Evolutionary conservation across 2,329 filamentous ascomycete species (phyloP).

Genomic region (Lomentospora prolificans): DNA sequence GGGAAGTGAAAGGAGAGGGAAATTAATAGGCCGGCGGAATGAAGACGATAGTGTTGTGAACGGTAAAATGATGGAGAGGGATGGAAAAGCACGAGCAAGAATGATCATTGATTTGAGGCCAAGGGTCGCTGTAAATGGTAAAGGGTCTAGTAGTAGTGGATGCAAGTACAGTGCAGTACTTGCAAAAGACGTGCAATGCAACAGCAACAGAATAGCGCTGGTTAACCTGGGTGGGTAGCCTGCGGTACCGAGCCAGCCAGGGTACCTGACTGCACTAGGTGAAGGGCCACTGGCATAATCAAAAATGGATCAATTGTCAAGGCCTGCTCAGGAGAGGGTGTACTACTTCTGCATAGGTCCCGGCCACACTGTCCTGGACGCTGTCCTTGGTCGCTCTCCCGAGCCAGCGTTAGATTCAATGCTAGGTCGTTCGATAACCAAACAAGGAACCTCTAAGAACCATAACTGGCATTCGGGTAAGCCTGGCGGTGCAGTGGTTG

Average conservation of each 20-base stretch:
- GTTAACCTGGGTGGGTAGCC: not conserved
- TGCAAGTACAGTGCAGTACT: not conserved
- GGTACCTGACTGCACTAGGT: not conserved
- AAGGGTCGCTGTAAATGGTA: not conserved
- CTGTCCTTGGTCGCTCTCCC: too few relatives aligned
- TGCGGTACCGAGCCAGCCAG: not conserved
- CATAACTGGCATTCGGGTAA: too few relatives aligned
- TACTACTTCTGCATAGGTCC: too few relatives aligned
- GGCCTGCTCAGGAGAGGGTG: too few relatives aligned
- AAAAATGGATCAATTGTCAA: too few relatives aligned
- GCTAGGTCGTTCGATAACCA: too few relatives aligned
- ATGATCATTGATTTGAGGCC: not conserved
- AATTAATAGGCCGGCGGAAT: conserved; percentile 7
- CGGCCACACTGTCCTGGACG: too few relatives aligned
- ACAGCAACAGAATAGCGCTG: not conserved
- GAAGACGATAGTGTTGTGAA: conserved; percentile 5
- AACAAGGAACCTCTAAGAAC: too few relatives aligned
- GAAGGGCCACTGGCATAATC: not conserved
- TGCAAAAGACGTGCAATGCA: not conserved
- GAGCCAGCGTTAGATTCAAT: too few relatives aligned
- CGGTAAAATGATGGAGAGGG: conserved; percentile 1
- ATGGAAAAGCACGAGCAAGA: conserved; percentile 1
- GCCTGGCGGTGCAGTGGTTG: too few relatives aligned
- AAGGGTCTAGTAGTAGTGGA: too few relatives aligned
- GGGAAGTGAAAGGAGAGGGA: conserved; percentile 5